phyloP scores from a whole-genome alignment of 352 stramenopile genomes.

The Labyrinthula sp. region DNA sequence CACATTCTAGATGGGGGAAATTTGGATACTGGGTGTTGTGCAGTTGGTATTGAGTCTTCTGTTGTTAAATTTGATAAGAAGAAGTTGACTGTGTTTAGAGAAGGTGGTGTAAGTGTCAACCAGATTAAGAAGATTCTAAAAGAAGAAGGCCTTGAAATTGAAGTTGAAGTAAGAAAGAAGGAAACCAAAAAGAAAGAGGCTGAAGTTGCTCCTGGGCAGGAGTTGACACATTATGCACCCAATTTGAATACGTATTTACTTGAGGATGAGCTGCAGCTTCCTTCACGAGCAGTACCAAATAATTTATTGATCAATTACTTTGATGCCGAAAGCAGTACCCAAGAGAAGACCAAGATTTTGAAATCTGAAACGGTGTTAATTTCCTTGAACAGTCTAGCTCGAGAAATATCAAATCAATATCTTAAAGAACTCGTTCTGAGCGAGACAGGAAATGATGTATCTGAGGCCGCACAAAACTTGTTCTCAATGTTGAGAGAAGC shows the following conservation, averaged over 20 bases:
- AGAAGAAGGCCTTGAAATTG: constrained; percentile 35
- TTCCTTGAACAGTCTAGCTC: constrained; percentile 32
- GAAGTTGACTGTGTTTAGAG: constrained; percentile 49
- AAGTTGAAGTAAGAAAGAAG: constrained; percentile 3
- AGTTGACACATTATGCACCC: constrained; percentile 89
- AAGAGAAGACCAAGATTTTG: constrained; percentile 1
- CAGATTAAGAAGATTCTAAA: constrained; percentile 44
- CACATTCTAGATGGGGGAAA: constrained; percentile 49
- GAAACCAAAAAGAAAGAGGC: constrained; percentile 33
- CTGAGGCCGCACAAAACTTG: too few species aligned
- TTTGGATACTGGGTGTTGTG: constrained; percentile 35
- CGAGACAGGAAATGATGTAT: too few species aligned
- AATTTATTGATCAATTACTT: too few species aligned
- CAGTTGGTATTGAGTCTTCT: constrained; percentile 76
- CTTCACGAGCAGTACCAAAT: too few species aligned
- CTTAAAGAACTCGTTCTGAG: constrained; percentile 34
- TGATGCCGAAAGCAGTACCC: neutral
- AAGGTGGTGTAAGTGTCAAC: constrained; percentile 52
- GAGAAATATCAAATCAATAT: constrained; percentile 35
- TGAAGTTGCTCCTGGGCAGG: constrained; percentile 74
- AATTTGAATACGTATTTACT: constrained; percentile 67
- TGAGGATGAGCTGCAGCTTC: neutral
- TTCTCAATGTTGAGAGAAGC: too few species aligned
- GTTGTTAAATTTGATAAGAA: constrained; percentile 64
- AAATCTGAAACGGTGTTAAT: neutral